Evolutionary conservation across 208 protist genomes (phyloP), one percentile per base, ranked within the genome.

Genomic region (Trypanosomatidae sp.): DNA sequence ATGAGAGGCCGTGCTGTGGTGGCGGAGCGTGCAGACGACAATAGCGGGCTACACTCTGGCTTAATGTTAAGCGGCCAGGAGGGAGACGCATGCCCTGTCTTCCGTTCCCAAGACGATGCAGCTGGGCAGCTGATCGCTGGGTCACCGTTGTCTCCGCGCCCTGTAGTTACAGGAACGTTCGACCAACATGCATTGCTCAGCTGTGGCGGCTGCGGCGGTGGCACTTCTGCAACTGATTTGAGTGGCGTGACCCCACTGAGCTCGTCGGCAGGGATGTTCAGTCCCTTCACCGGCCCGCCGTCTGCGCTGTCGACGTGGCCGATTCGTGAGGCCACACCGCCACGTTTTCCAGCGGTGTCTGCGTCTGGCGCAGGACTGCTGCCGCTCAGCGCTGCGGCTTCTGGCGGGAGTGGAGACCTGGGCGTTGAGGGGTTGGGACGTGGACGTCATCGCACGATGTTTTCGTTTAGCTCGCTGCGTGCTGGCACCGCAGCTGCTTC

Each of bases 361-460:
- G 69, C 30, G 28, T 25, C 53, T 52, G 69, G 49, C 52, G 22
- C 64, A 12, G 64, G 46, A 15, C 64, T 52, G 64, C 13, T 55
- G 64, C 28, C 64, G 41, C 64, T 55, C 30, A 46, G 33, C 33
- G 7, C 30, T 62, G 58, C 17, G 22, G 43, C 47, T 33, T 28
- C 22, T n/a, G 50, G 15, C 4, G 66, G 49, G 2, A 12, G 49
- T 59, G 47, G 64, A 41, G 46, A 17, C 46, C 19, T 39, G 6
- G 17, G 39, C 7, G 13, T 46, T 47, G 39, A 25, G 39, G 39
- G 60, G 39, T 17, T 47, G 7, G 33, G 39, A 36, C 22, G 22
- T 39, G 60, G 60, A 22, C 76, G 76, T 3, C 76, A 80, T 46
- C 69, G 76, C 19, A 80, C 76, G 6, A 58, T 80, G 10, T 80